Evolutionary conservation across 225 moss, liverwort and hornwort genomes (phyloP).

Genomic region (Antitrichia curtipendula): DNA sequence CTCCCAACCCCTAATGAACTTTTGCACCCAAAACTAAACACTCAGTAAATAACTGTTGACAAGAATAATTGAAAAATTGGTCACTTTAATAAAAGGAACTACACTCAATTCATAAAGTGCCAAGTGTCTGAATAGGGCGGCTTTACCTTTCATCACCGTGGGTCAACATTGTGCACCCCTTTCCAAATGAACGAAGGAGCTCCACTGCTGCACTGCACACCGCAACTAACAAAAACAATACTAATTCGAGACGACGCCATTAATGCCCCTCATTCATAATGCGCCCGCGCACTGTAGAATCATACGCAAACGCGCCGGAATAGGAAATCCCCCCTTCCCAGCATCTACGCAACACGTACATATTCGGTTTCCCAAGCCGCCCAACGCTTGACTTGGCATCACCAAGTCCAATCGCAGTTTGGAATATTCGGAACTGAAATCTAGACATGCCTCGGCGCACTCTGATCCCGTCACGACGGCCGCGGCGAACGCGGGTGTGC

Average conservation of each 20-base stretch:
- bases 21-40: not conserved
- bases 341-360: rapidly evolving
- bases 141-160: not conserved
- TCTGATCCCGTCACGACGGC: not conserved
- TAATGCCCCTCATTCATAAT: not conserved
- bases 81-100: not conserved
- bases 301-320: not conserved
- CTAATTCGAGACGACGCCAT: not conserved
- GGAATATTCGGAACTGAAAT: not conserved
- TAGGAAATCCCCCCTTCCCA: not conserved
- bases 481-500: not conserved
- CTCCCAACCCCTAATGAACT: not conserved
- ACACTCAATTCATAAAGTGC: not conserved
- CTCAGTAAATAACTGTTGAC: not conserved
- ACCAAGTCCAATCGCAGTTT: not conserved
- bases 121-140: not conserved
- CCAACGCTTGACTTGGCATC: not conserved
- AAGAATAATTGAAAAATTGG: not conserved
- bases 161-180: not conserved
- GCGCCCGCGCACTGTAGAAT: not conserved
- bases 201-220: not conserved
- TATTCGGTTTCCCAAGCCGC: not conserved
- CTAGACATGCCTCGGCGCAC: not conserved
- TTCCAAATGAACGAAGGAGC: not conserved
- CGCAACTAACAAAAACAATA: not conserved